A percentile compares a stretch with the other conserved stretches of the same genome.
phyloP scores from a whole-genome alignment of 2,329 filamentous ascomycete species.

The Zasmidium citrigriseum region DNA sequence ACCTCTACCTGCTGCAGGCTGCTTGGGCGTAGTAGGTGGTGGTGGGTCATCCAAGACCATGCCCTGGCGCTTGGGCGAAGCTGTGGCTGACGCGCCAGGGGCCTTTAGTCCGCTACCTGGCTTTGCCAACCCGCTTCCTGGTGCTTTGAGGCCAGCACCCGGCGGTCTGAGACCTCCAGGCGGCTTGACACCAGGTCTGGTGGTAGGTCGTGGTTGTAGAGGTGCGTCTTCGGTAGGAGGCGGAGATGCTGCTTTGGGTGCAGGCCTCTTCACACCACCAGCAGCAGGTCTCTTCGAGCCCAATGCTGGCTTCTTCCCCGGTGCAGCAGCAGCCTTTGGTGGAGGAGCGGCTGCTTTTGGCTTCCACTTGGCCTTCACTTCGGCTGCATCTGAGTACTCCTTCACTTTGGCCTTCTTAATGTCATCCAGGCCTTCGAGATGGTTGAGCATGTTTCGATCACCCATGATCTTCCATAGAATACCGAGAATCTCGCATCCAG shows the following conservation, averaged over 20 bases:
- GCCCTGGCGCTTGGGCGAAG: constrained; percentile 34
- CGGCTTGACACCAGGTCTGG: constrained; percentile 51
- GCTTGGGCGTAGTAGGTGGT: constrained; percentile 39
- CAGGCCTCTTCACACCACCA: constrained; percentile 49
- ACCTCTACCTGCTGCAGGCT: constrained; percentile 60
- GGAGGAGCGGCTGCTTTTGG: constrained; percentile 73
- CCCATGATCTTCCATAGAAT: constrained; percentile 99
- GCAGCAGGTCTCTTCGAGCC: constrained; percentile 46
- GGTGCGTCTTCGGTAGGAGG: constrained; percentile 52
- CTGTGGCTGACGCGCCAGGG: constrained; percentile 23
- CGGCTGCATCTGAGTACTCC: constrained; percentile 79
- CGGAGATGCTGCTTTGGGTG: constrained; percentile 42
- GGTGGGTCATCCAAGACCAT: constrained; percentile 30
- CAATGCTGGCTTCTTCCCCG: constrained; percentile 54
- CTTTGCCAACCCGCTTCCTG: constrained; percentile 44
- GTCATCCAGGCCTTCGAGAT: constrained; percentile 89
- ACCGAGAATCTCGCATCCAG: constrained; percentile 87
- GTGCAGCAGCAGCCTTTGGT: constrained; percentile 56
- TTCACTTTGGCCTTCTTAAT: constrained; percentile 95
- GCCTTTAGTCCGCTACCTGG: constrained; percentile 40
- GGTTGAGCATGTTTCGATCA: constrained; percentile 90
- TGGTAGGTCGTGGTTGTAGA: constrained; percentile 59
- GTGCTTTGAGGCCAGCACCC: constrained; percentile 35
- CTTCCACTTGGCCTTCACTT: constrained; percentile 88
- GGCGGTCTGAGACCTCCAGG: constrained; percentile 29